Percentiles rank a stretch among this genome's conserved stretches.
Conservation (phyloP, 148 eudicot species). For the Beta vulgaris region DNA sequence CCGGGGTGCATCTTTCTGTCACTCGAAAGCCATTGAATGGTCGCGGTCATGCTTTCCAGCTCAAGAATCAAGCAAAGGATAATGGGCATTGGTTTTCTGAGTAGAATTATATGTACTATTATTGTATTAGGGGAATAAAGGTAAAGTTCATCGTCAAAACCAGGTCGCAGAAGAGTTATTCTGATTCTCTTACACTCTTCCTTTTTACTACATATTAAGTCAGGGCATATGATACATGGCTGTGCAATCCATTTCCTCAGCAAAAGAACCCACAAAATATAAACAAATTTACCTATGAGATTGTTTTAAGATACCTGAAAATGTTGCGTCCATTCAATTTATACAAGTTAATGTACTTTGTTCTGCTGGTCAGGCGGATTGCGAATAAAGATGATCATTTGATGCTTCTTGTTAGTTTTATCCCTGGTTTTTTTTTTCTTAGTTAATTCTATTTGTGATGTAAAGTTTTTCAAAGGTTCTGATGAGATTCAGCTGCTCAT, state of each 20-base stretch:
- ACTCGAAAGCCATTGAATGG: conserved; percentile 30
- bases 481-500: too few species aligned
- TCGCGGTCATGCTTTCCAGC: conserved; percentile 13
- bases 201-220: not conserved
- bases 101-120: not conserved
- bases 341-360: not conserved
- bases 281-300: too few species aligned
- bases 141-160: not conserved
- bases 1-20: conserved; percentile 41
- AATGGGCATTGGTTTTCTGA: conserved; percentile 7
- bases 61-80: conserved; percentile 18
- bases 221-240: not conserved
- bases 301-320: not conserved
- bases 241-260: conserved; percentile 1
- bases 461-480: too few species aligned
- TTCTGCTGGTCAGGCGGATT: not conserved
- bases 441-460: too few species aligned
- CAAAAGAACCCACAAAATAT: too few species aligned
- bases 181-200: not conserved
- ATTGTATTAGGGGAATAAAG: conserved; percentile 21
- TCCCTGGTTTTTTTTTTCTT: not conserved
- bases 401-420: not conserved
- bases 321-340: not conserved
- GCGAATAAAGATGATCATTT: not conserved
- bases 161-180: conserved; percentile 1